phyloP scores from a whole-genome alignment of 208 protist genomes.

The Trichomonas gallinae region DNA sequence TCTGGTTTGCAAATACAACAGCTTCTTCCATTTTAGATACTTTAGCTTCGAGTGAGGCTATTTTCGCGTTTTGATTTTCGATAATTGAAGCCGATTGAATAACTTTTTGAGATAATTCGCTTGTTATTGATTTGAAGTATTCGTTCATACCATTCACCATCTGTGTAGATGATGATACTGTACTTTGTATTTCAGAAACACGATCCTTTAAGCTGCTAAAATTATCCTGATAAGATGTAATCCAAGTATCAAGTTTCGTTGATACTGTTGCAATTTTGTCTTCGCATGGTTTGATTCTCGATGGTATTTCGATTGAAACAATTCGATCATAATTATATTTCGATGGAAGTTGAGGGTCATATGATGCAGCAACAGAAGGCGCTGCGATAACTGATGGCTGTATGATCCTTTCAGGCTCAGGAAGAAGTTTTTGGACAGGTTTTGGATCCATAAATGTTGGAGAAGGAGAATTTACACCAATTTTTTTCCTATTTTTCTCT shows the following conservation, averaged over 20 bases:
- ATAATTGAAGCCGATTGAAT: background rate
- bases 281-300: background rate
- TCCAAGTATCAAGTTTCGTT: background rate
- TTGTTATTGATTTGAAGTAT: background rate
- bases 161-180: background rate
- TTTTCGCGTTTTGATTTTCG: background rate
- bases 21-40: background rate
- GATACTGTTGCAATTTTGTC: background rate
- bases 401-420: background rate
- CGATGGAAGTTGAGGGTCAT: background rate
- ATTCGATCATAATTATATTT: background rate
- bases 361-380: background rate
- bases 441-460: background rate
- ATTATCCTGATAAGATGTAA: background rate
- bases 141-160: background rate
- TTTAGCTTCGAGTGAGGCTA: background rate
- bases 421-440: background rate
- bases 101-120: background rate
- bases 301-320: background rate
- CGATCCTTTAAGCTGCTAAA: background rate
- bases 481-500: background rate
- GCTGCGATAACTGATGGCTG: background rate
- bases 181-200: background rate
- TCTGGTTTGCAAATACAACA: background rate
- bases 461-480: background rate